Evolutionary conservation across 441 rosid species (phyloP), one percentile per base, ranked within the genome.

Genomic region (Adansonia madagascariensis): DNA sequence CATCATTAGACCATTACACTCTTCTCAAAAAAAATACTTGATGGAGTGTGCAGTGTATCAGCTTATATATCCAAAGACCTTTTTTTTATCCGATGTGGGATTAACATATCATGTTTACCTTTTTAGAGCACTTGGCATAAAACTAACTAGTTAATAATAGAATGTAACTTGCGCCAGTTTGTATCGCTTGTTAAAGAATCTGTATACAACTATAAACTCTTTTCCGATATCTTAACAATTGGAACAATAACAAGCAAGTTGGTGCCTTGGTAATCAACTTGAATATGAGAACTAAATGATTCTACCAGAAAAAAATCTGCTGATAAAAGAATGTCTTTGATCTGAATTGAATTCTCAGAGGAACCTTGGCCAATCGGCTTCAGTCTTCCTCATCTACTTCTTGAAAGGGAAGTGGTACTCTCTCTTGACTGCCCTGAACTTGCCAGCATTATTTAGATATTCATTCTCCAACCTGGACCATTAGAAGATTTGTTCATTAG

Each of bases 401-500:
- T 83, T 92, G 90, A 80, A 96, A 96, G 81, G 99, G 99, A 82
- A 96, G 97, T 55, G 98, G 99, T 50, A 96, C 41, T 35, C 99
- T 63, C 87, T 83, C 85, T 91, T 93, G 0, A 96, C 96, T 52
- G 98, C 99, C 82, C 98, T 86, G 78, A 91, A 96, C 75, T 96
- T 94, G 18, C 98, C 98, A 64, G 98, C 97, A 88, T 94, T 94
- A 80, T 91, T 94, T 55, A 96, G 96, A 94, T 96, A 98, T 93
- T 94, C 99, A 90, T 96, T 96, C 97, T 96, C 98, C 94, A 96
- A 88, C 88, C 99, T 94, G 97, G 69, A 83, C 80, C 82, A 79
- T 72, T 62, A 8, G 72, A 71, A n/a, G 57, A 63, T 43, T 62
- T 55, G 69, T 15, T 27, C 41, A 67, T 47, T 55, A 55, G 22